Evolutionary conservation across 768 basidiomycete genomes (phyloP).

Genomic region (Lactarius hengduanensis): DNA sequence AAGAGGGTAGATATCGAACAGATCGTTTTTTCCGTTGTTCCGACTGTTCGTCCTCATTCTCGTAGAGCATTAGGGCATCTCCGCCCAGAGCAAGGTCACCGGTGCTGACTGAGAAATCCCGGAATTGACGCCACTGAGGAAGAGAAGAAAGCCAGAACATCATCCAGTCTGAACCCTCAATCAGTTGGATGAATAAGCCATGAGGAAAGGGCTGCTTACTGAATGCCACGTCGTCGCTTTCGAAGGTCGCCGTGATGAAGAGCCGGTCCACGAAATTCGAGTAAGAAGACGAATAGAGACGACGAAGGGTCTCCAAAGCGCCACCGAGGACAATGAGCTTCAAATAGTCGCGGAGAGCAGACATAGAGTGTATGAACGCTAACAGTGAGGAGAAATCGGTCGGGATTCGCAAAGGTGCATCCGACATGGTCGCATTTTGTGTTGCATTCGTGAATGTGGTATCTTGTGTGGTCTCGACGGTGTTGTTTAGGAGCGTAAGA

Average conservation of each 20-base stretch:
- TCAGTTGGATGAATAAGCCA: constrained; percentile 12
- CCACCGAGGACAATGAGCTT: constrained; percentile 64
- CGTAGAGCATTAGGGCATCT: constrained; percentile 33
- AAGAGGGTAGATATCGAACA: constrained; percentile 46
- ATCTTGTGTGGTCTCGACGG: neutral
- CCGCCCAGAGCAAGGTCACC: constrained; percentile 39
- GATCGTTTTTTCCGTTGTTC: constrained; percentile 23
- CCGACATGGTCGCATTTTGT: constrained; percentile 6
- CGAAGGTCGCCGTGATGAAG: constrained; percentile 61
- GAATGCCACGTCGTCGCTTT: constrained; percentile 56
- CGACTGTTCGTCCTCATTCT: constrained; percentile 15
- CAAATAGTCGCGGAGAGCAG: constrained; percentile 60
- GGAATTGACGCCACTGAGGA: constrained; percentile 56
- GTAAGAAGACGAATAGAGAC: constrained; percentile 46
- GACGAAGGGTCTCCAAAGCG: constrained; percentile 56
- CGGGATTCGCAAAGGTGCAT: constrained; percentile 17
- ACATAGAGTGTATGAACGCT: constrained; percentile 49
- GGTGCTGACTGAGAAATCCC: constrained; percentile 54
- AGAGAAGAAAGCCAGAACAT: constrained; percentile 66
- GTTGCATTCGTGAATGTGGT: neutral
- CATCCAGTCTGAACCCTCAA: constrained; percentile 54
- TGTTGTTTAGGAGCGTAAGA: constrained; percentile 12
- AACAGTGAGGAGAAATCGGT: constrained; percentile 40
- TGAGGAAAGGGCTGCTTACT: constrained; percentile 39
- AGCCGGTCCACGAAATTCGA: constrained; percentile 47